A percentile compares a stretch with the other conserved stretches of the same genome.
phyloP scores from a whole-genome alignment of 2,329 filamentous ascomycete genomes.

The Fusarium albidum region DNA sequence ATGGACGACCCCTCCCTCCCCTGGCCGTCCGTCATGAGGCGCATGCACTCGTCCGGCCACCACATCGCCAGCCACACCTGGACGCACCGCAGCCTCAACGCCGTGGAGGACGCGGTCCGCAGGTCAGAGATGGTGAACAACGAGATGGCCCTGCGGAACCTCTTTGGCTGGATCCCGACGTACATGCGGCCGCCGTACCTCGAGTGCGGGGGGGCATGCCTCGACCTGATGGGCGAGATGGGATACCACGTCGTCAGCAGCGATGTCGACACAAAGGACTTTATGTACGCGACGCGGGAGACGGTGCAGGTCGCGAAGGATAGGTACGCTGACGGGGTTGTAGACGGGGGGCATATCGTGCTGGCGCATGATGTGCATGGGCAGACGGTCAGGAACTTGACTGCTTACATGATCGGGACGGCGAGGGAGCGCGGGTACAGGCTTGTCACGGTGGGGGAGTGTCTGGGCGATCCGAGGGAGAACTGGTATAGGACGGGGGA shows the following conservation, averaged over 20 bases:
- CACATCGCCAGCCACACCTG: constrained; percentile 58
- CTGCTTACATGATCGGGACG: constrained; percentile 52
- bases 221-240: constrained; percentile 46
- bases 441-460: constrained; percentile 65
- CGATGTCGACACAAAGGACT: constrained; percentile 69
- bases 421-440: constrained; percentile 52
- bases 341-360: constrained; percentile 56
- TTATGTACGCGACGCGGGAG: constrained; percentile 58
- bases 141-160: constrained; percentile 54
- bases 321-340: constrained; percentile 44
- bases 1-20: constrained; percentile 49
- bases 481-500: constrained; percentile 65
- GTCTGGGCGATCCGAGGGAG: constrained; percentile 58
- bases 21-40: constrained; percentile 49
- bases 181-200: constrained; percentile 57
- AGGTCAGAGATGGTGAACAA: constrained; percentile 53
- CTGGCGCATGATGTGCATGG: constrained; percentile 63
- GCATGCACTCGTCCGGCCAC: constrained; percentile 53
- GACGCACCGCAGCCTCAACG: constrained; percentile 55
- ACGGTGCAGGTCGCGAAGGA: constrained; percentile 58
- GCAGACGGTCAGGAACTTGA: constrained; percentile 54
- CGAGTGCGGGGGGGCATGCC: constrained; percentile 51
- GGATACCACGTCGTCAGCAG: constrained; percentile 66
- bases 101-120: constrained; percentile 45
- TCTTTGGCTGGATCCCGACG: constrained; percentile 51